A percentile compares a stretch with the other conserved stretches of the same genome.
Conservation (phyloP, 495 filamentous ascomycete genomes). For the Cairneyella variabilis region DNA sequence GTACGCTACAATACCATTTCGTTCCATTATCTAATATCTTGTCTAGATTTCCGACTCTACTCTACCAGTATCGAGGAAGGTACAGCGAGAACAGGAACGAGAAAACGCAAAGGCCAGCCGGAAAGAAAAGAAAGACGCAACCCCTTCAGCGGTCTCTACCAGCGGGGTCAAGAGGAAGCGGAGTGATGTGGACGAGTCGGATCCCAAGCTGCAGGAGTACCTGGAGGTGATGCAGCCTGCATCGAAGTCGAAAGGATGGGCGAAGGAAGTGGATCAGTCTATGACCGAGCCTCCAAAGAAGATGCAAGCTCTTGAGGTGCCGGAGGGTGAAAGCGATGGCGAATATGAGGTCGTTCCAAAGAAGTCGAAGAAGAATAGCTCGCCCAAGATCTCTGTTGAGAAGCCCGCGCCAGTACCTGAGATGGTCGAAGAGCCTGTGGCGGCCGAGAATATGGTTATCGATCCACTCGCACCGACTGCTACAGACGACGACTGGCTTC, state of each 20-base stretch:
- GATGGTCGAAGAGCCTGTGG: not conserved
- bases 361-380: conserved; percentile 30
- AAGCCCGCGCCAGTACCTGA: not conserved
- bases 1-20: conserved; percentile 21
- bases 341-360: conserved; percentile 62
- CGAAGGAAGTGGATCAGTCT: conserved; percentile 49
- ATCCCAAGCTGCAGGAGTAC: conserved; percentile 83
- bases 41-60: conserved; percentile 27
- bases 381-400: conserved; percentile 1
- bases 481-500: conserved; percentile 88
- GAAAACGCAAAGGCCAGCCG: conserved; percentile 16
- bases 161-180: conserved; percentile 46
- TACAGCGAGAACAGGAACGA: conserved; percentile 24
- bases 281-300: conserved; percentile 45
- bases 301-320: conserved; percentile 33
- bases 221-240: conserved; percentile 73
- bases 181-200: conserved; percentile 45
- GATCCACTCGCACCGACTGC: conserved; percentile 26
- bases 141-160: conserved; percentile 23
- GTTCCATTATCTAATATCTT: not conserved
- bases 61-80: conserved; percentile 26
- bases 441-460: not conserved
- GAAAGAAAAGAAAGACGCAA: conserved; percentile 20
- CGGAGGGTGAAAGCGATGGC: conserved; percentile 52
- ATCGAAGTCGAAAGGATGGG: conserved; percentile 65